phyloP scores from a whole-genome alignment of 1,139 yeast species.

The Saccharomyces uvarum region DNA sequence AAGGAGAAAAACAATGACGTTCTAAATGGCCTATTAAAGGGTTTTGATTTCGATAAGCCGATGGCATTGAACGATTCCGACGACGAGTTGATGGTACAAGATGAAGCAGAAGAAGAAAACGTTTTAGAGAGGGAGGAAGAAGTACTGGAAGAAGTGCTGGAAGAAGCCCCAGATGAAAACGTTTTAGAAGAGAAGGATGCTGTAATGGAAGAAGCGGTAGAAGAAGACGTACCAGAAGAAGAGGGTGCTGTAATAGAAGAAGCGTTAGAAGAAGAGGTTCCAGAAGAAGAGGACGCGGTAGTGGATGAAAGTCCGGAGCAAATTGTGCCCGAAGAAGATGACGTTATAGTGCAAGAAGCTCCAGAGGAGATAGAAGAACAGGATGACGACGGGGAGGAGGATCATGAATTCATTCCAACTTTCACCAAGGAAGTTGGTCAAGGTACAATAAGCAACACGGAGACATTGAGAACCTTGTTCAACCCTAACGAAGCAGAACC shows the following conservation, averaged over 20 bases:
- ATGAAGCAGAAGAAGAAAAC: conserved; percentile 14
- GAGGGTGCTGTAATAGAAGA: conserved; percentile 13
- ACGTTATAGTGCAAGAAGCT: conserved; percentile 4
- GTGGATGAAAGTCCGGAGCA: conserved; percentile 10
- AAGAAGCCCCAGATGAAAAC: neutral
- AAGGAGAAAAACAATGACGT: conserved; percentile 40
- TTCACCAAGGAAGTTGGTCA: conserved; percentile 28
- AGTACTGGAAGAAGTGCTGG: conserved; percentile 3
- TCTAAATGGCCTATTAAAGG: conserved; percentile 45
- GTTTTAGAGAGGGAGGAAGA: conserved; percentile 5
- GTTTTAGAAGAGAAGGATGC: neutral
- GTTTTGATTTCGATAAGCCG: conserved; percentile 57
- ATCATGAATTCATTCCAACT: conserved; percentile 47
- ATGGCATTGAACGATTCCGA: conserved; percentile 43
- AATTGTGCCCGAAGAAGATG: conserved; percentile 4
- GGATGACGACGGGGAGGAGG: conserved; percentile 26
- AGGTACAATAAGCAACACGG: conserved; percentile 41
- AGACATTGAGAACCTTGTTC: conserved; percentile 56
- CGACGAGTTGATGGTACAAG: conserved; percentile 12
- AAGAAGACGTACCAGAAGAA: conserved; percentile 7
- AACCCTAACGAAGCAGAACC: conserved; percentile 35
- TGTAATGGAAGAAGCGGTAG: conserved; percentile 19
- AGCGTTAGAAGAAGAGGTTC: conserved; percentile 13
- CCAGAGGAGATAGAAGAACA: conserved; percentile 14
- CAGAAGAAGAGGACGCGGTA: conserved; percentile 10